Evolutionary conservation across 345 rosid species (phyloP), one percentile per base, ranked within the genome.

Genomic region (Melaleuca quinquenervia): DNA sequence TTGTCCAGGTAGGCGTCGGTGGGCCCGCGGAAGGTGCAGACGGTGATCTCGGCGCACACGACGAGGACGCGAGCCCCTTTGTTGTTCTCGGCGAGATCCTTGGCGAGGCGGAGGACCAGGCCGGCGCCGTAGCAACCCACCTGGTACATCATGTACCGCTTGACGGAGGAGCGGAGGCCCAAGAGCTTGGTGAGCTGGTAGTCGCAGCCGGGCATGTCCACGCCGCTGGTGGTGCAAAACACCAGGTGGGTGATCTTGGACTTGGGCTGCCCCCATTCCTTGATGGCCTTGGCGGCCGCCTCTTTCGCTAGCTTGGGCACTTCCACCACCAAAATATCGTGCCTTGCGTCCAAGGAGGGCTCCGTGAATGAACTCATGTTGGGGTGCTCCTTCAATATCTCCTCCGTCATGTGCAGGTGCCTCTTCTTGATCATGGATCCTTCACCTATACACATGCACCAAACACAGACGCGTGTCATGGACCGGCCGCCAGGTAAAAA

Each of bases 241-340:
- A 93, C 88, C 41, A 93, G 49, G 80, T 93, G 95, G 27, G 95
- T 93, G 86, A 93, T 90, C 82, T 89, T 90, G 62, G 95, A 93
- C 83, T 90, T 93, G 85, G 93, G 91, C 87, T 92, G 94, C 9
- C 91, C 93, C 94, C 94, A 91, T 64, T 90, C 95, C 84, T 95
- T 94, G 88, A 94, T 92, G 58, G 97, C 98, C 84, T 92, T 93
- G 36, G 84, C 52, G 0, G 97, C 98, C 1, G 97, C 98, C 54
- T 93, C 96, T 84, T 94, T 95, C 5, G 95, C 98, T 2, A 95
- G 89, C 90, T 90, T 94, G 2, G 98, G 97, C 13, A 95, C 91
- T 64, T 93, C 97, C 3, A 91, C 92, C 74, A 94, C 92, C 86
- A 92, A 93, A 22, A 95, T 91, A 86, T 94, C 98, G 4, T 94